These are phyloP conservation scores for Whalleya microplaca DNA, from an alignment of 2,329 filamentous ascomycete genomes.

Conservation along the genomic window DNA sequence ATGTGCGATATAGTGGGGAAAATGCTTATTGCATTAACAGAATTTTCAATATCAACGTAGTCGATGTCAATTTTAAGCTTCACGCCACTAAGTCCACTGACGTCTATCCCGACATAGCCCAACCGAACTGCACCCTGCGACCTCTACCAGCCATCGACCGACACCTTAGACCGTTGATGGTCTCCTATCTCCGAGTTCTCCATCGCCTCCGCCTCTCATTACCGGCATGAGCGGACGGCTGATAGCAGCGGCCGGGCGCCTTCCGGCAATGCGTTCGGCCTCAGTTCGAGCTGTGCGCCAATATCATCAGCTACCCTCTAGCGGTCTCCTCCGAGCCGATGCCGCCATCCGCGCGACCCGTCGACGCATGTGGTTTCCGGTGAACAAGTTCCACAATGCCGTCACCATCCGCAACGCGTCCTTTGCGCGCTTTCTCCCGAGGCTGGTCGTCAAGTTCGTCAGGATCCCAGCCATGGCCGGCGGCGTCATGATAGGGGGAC, in stretches of 20 bases:
- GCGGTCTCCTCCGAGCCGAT: constrained; percentile 71
- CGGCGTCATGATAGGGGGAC: constrained; percentile 80
- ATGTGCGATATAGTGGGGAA: not conserved
- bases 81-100: constrained; percentile 22
- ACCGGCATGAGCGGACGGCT: constrained; percentile 42
- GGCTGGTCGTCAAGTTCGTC: constrained; percentile 86
- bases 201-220: constrained; percentile 38
- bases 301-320: constrained; percentile 68
- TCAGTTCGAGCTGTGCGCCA: constrained; percentile 59
- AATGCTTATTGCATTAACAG: not conserved
- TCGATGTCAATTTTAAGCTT: constrained; percentile 5
- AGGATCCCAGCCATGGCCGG: constrained; percentile 91
- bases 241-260: constrained; percentile 39
- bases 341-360: constrained; percentile 63
- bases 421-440: constrained; percentile 73
- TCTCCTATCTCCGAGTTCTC: constrained; percentile 19
- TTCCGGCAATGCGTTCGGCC: constrained; percentile 34
- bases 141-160: not conserved
- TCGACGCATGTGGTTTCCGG: constrained; percentile 74
- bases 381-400: constrained; percentile 83
- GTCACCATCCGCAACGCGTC: constrained; percentile 67
- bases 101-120: constrained; percentile 6
- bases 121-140: not conserved
- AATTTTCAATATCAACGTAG: not conserved
- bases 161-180: constrained; percentile 30